These are phyloP conservation scores for Cladosporium phlei DNA, from an alignment of 2,329 filamentous ascomycete genomes.

Conservation along the genomic window DNA sequence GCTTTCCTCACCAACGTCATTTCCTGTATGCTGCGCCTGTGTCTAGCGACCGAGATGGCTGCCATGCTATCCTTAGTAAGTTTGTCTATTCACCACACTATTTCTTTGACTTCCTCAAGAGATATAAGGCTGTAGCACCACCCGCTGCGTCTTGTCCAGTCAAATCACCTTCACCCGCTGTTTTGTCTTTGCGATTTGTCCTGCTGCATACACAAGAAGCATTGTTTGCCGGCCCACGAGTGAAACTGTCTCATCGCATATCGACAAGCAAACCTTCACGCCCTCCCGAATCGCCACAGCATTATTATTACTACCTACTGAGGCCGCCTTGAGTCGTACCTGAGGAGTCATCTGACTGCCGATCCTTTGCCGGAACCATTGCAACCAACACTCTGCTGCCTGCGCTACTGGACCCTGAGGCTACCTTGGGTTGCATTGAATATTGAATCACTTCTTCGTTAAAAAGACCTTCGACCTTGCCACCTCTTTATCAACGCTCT, in stretches of 20 bases:
- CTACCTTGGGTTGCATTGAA: constrained; percentile 6
- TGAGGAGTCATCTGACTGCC: constrained; percentile 13
- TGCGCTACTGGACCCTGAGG: constrained; percentile 6
- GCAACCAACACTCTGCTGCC: constrained; percentile 14
- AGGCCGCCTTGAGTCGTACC: constrained; percentile 7
- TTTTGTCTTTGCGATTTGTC: not conserved
- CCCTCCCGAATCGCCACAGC: not conserved
- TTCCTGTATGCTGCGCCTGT: constrained; percentile 6
- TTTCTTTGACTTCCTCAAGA: not conserved
- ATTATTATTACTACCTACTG: not conserved
- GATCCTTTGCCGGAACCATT: constrained; percentile 8
- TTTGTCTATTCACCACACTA: not conserved
- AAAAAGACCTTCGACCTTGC: no score
- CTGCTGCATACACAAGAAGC: not conserved
- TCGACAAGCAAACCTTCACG: not conserved
- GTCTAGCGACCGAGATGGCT: not conserved
- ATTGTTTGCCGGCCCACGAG: constrained; percentile 1
- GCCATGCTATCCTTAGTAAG: constrained; percentile 1
- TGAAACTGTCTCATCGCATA: not conserved
- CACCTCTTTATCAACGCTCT: no score
- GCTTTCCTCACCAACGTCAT: constrained; percentile 5
- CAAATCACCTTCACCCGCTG: not conserved
- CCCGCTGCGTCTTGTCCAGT: not conserved
- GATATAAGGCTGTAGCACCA: constrained; percentile 8
- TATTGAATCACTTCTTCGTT: not conserved